Evolutionary conservation across 306 rosid genomes (phyloP), one percentile per base, ranked within the genome.

Genomic region (Castanea crenata): DNA sequence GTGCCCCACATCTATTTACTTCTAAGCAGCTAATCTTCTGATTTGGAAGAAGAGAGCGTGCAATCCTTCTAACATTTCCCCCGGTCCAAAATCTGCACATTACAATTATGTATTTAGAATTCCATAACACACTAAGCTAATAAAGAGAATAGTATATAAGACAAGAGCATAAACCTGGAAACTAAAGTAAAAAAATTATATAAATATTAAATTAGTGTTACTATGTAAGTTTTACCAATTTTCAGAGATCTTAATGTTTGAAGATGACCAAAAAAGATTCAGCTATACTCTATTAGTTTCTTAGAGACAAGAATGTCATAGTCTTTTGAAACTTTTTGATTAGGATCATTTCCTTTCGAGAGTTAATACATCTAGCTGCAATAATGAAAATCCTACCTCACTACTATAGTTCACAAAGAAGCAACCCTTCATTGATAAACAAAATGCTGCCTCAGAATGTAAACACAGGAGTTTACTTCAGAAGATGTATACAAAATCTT

Each of bases 51-150:
- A 87, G 74, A 69, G 85, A 78, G 41, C 41, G 63, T n/a, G 86
- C 81, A 62, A 85, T 75, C 80, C 83, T 84, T 81, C 87, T 80
- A 71, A 85, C 86, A 82, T 81, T 86, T 82, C 87, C 84, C 58
- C 77, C 59, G 6, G 80, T 82, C 73, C 82, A 81, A 69, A 81
- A 76, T 87, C 94, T 90, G 95, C 88, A 88, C 19, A 74, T 55
- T 44, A 75, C 54, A 31, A 78, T 79, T 73, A 51, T 31, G 57
- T 13, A 55, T 78, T 78, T 79, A 61, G 54, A 6, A 23, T 79
- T 85, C 80, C 62, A 77, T n/a, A 32, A 59, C 64, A 51, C 34
- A 70, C 56, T 65, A 57, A 86, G 76, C 67, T 16, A 82, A 46
- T 16, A 74, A 34, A 52, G 34, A 71, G 25, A 78, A 58, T 31